phyloP scores from a whole-genome alignment of 495 filamentous ascomycete genomes.

The Talaromyces adpressus region DNA sequence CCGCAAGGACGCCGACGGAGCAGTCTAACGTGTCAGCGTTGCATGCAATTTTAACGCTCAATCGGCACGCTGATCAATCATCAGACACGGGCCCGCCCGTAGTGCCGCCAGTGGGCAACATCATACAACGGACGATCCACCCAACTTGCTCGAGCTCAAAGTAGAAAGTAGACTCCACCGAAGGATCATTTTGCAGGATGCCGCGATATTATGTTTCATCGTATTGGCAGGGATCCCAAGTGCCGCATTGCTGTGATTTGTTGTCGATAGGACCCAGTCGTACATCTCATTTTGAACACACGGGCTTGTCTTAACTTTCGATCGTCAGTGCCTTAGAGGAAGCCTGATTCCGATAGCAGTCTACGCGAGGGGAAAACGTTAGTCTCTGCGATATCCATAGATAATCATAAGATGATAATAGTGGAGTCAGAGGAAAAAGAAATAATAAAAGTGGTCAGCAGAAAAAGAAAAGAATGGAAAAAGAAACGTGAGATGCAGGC shows the following conservation, averaged over 20 bases:
- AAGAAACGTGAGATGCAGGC: not conserved
- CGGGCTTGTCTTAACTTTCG: not conserved
- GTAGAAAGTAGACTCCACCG: not conserved
- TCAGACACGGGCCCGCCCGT: not conserved
- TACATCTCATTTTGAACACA: not conserved
- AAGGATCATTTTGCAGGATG: not conserved
- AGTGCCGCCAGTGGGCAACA: not conserved
- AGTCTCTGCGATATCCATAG: conserved; percentile 8
- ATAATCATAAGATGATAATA: conserved; percentile 12
- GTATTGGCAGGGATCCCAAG: not conserved
- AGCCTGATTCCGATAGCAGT: conserved; percentile 68
- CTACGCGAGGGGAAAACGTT: conserved; percentile 34
- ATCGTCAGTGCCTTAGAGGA: conserved; percentile 45
- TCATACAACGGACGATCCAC: not conserved
- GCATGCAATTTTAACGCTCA: not conserved
- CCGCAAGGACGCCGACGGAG: not conserved
- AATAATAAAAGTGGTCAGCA: conserved; percentile 16
- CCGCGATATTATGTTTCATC: not conserved
- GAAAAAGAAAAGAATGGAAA: conserved; percentile 13
- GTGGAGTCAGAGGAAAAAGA: conserved; percentile 18
- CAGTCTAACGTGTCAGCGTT: not conserved
- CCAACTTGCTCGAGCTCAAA: not conserved
- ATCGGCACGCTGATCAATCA: not conserved
- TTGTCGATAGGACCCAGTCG: not conserved
- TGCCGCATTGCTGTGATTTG: conserved; percentile 1